These are phyloP conservation scores for Podila epicladia DNA, from an alignment of 192 early-diverging fungal genomes.

Conservation along the genomic window DNA sequence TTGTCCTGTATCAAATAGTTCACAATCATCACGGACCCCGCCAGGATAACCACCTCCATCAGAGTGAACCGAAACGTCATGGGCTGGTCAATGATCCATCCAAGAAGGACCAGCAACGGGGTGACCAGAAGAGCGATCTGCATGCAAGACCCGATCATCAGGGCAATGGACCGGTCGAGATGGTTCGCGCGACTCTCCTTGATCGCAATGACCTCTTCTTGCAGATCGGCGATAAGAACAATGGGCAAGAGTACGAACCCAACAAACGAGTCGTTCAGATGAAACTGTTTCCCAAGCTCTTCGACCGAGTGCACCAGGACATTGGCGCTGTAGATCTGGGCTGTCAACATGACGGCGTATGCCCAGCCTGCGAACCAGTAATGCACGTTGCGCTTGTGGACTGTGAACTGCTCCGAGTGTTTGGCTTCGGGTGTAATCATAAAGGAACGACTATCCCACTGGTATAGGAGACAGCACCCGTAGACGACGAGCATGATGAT, in stretches of 20 bases:
- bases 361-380: constrained; percentile 45
- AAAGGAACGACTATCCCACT: constrained; percentile 29
- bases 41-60: constrained; percentile 82
- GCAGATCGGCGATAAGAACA: constrained; percentile 89
- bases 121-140: constrained; percentile 88
- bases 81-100: constrained; percentile 81
- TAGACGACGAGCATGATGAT: constrained; percentile 74
- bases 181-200: constrained; percentile 13
- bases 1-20: constrained; percentile 86
- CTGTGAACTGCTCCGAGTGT: constrained; percentile 5
- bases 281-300: constrained; percentile 74
- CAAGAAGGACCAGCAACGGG: constrained; percentile 73
- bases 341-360: constrained; percentile 68
- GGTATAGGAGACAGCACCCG: constrained; percentile 69
- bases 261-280: constrained; percentile 84
- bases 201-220: constrained; percentile 54
- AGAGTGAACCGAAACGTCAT: constrained; percentile 85
- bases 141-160: constrained; percentile 53
- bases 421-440: constrained; percentile 35
- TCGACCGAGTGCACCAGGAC: constrained; percentile 85
- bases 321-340: constrained; percentile 86
- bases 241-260: constrained; percentile 92
- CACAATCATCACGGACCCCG: constrained; percentile 78
- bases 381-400: constrained; percentile 72
- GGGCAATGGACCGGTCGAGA: constrained; percentile 21